Evolutionary conservation across 768 basidiomycete species (phyloP), one percentile per base, ranked within the genome.

Genomic region (Paxillus involutus): DNA sequence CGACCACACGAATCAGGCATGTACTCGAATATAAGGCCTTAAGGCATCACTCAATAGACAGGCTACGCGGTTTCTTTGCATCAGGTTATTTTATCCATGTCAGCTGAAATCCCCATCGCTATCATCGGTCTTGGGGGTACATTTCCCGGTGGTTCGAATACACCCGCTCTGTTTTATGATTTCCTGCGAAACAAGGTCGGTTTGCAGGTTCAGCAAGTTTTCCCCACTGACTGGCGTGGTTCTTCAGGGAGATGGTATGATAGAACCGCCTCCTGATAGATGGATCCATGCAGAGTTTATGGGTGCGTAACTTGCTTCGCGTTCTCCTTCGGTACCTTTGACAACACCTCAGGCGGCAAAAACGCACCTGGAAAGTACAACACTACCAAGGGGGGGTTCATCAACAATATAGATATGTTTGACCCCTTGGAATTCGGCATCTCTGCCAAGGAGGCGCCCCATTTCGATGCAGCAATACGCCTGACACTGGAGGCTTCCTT

Each of bases 381-480:
- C 24, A 44, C 45, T 30, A 40, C 52, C 12, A 57, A 48, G 45
- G 62, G 50, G 33, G 57, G 57, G 21, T 64, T 64, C 42, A 45
- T 64, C 39, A 26, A 44, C 12, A 49, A 56, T 12, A 59, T 60
- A 3, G 60, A 62, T 44, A 48, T 58, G 46, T 64, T 64, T 47
- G 63, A 64, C 45, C 53, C 49, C 40, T 46, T 64, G 14, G 63
- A 64, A 43, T 64, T 64, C 47, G 63, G 63, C 37, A 64, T 64
- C 32, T 55, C 58, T 37, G 44, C 51, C 17, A 62, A 62, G 30
- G 63, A 64, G 21, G 63, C 56, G 8, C 44, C 52, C 35, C 52
- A 60, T 49, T 55, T 61, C 42, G 57, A 60, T 33, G 57, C 58
- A 21, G 56, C 53, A 30, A 53, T 59, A 14, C 62, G 62, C 30